Conservation (phyloP, 768 basidiomycete species). For the Neoboletus magnificus region DNA sequence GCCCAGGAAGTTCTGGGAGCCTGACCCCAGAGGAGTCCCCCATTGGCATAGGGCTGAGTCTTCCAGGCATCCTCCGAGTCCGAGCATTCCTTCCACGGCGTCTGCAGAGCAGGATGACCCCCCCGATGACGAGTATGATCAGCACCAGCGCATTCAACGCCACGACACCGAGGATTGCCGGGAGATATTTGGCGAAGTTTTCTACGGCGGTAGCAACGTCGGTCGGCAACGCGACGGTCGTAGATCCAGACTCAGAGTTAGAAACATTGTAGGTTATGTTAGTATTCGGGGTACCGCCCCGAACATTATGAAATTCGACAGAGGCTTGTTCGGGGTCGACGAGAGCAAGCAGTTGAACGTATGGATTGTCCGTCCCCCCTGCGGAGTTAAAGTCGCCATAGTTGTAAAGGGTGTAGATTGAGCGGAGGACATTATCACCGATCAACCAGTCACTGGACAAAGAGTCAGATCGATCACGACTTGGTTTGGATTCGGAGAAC, state of each 20-base stretch:
- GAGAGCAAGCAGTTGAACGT: conserved; percentile 70
- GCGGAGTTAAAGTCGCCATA: conserved; percentile 73
- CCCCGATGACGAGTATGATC: conserved; percentile 52
- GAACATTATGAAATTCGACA: conserved; percentile 59
- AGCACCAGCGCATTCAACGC: conserved; percentile 75
- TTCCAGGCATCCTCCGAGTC: conserved; percentile 38
- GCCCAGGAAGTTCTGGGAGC: conserved; percentile 39
- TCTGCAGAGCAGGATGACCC: conserved; percentile 52
- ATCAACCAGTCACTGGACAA: conserved; percentile 70
- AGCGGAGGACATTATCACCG: conserved; percentile 81
- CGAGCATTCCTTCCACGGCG: conserved; percentile 39
- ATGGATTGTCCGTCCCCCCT: conserved; percentile 70
- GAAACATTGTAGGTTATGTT: conserved; percentile 67
- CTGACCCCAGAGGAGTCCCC: conserved; percentile 34
- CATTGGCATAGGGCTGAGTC: conserved; percentile 57
- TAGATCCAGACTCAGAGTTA: conserved; percentile 41
- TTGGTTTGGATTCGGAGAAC: conserved; percentile 23
- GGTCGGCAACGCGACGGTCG: conserved; percentile 52
- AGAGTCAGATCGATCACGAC: conserved; percentile 2
- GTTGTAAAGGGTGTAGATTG: conserved; percentile 79
- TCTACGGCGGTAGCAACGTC: conserved; percentile 58
- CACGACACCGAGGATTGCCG: conserved; percentile 71
- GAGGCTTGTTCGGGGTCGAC: conserved; percentile 69
- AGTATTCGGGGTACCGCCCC: conserved; percentile 60
- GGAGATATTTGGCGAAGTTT: conserved; percentile 61